Base-by-base conservation (phyloP, 805 yeast genomes). In the Lachancea dasiensis region DNA sequence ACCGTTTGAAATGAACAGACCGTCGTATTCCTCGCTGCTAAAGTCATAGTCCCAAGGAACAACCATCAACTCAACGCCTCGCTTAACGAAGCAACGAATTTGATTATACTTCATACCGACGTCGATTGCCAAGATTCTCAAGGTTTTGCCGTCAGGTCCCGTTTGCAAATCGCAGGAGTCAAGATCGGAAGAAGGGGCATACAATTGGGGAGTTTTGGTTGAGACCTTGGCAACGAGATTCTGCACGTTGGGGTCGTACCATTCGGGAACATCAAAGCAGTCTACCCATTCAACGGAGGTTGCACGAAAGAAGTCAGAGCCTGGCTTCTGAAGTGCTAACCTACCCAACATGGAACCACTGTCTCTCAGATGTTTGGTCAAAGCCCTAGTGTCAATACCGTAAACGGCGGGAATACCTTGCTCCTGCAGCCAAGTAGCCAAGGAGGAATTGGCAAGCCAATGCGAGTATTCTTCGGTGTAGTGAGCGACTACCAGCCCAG, bases 21-120 rank as follows among this genome's bases (percentile, higher is more conserved):
- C 99, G 63, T 92, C 98, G 60, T 82, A 92, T 46, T 78, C 72
- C 64, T 86, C 95, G 35, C 65, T 55, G 45, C 83, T 69, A 62
- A 83, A 81, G 64, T 87, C 95, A 59, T 87, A 79, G 61, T 92
- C 81, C 89, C 90, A 90, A 44, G 98, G 97, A 33, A 92, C 97
- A 39, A 92, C 97, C 59, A 79, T 76, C 50, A 92, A 72, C 67
- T 94, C 97, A 36, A 92, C 96, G 62, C 99, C 98, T 58, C 98
- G 81, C 60, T 79, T 77, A 42, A 92, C 86, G 49, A 92, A 90
- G 65, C 98, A 92, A 65, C 99, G 82, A 58, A 92, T 86, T 70
- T 92, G 99, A 68, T 92, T 92, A 70, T 72, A 90, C 68, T 92
- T 92, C 86, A 92, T 85, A 74, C 99, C 99, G 41, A 89, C 96